Base-by-base conservation (phyloP, 305 asterid genomes). In the Fraxinus ornus region DNA sequence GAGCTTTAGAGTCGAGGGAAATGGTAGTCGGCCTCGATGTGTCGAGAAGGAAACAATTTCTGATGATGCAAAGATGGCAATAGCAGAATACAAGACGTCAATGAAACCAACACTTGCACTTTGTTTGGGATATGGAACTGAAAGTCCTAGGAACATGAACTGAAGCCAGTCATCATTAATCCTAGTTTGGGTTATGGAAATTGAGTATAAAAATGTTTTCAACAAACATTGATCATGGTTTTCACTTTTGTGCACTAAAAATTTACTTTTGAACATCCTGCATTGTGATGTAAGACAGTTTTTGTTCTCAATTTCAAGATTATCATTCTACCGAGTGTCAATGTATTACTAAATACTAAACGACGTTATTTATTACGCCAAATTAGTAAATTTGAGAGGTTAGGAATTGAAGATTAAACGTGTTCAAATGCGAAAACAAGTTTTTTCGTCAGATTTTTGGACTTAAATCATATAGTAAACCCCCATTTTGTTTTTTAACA, bases 1-100 rank as follows among this genome's bases (percentile, higher is more conserved):
- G 75, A 88, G 97, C 88, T 90, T 94, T 68, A 90, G 88, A 72
- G 79, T 81, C 13, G 91, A 89, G 85, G 90, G 90, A 80, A 89
- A 83, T 35, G 79, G 57, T 52, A 52, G 62, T 52, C 62, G 0
- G 8, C 22, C 62, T 52, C 22, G 8, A 28, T 68, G 44, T 77
- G 82, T 55, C 26, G 84, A 24, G 66, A 88, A 85, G 84, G 90
- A 84, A 83, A 87, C 30, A 28, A 81, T 60, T 37, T 76, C 83
- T 47, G 86, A 39, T 77, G 88, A 87, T 39, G 37, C 85, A 62
- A 87, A 84, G 39, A 84, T 84, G 85, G 88, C 81, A 13, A 79
- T 90, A 2, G 87, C 90, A 8, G 82, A 83, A 83, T 89, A 87
- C 83, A 30, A 70, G 37, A 30, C 5, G 13, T 8, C 37, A 70